phyloP scores from a whole-genome alignment of 495 filamentous ascomycete species.

The Penicillium steckii region DNA sequence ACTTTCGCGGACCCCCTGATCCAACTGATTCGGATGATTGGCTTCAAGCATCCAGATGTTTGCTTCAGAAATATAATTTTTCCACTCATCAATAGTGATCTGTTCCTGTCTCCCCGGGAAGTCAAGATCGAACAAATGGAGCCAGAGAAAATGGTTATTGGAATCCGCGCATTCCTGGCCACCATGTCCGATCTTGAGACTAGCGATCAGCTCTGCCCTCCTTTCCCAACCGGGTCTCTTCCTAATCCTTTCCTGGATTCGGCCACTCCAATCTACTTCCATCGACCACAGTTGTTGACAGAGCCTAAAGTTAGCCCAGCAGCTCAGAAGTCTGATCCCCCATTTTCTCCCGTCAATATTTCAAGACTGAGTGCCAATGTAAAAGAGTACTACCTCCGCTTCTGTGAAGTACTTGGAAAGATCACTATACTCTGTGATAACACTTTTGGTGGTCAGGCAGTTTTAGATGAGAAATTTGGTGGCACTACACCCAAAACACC shows the following conservation, averaged over 20 bases:
- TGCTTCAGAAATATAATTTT: conserved; percentile 92
- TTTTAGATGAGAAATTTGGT: conserved; percentile 90
- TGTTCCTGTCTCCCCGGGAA: conserved; percentile 72
- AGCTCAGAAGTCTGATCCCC: conserved; percentile 32
- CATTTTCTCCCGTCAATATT: conserved; percentile 70
- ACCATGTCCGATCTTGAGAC: conserved; percentile 95
- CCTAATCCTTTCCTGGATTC: conserved; percentile 44
- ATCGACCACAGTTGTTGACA: conserved; percentile 40
- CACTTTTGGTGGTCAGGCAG: conserved; percentile 93
- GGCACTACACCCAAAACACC: conserved; percentile 87
- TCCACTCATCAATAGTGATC: conserved; percentile 88
- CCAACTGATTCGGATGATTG: conserved; percentile 92
- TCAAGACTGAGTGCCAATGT: conserved; percentile 71
- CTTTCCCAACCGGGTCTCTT: conserved; percentile 65
- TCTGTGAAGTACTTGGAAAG: conserved; percentile 93
- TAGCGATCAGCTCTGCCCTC: conserved; percentile 71
- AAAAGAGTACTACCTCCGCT: conserved; percentile 79
- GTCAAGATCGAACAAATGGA: conserved; percentile 90
- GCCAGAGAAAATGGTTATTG: conserved; percentile 93
- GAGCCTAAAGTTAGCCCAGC: conserved; percentile 34
- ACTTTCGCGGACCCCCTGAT: conserved; percentile 83
- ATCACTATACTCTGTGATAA: conserved; percentile 96
- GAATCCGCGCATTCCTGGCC: conserved; percentile 86
- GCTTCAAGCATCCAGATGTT: conserved; percentile 87
- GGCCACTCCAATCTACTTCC: conserved; percentile 32